Percentiles rank a stretch among this genome's conserved stretches.
Conservation (phyloP, 2,329 filamentous ascomycete species). For the Botrytis fabae region DNA sequence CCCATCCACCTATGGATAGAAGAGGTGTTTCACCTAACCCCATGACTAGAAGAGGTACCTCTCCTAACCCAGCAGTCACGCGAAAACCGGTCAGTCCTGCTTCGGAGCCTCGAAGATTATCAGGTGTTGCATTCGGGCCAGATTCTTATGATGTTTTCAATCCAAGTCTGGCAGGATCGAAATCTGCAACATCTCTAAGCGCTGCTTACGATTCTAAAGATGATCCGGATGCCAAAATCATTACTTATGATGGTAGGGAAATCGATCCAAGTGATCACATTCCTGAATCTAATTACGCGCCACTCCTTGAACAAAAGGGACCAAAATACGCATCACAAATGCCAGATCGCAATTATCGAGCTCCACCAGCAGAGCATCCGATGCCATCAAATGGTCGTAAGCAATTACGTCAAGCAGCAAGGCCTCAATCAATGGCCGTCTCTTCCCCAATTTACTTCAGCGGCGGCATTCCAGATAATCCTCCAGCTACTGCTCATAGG, state of each 20-base stretch:
- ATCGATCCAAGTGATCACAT: constrained; percentile 80
- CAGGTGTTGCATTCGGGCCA: constrained; percentile 69
- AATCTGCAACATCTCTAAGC: constrained; percentile 35
- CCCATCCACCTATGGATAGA: constrained; percentile 28
- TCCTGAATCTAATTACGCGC: constrained; percentile 53
- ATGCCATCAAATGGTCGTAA: constrained; percentile 55
- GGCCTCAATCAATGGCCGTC: constrained; percentile 50
- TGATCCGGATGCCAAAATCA: constrained; percentile 66
- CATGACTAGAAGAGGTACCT: constrained; percentile 58
- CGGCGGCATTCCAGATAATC: constrained; percentile 41
- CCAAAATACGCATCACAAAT: constrained; percentile 43
- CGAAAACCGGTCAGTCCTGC: constrained; percentile 76
- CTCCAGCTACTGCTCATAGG: constrained; percentile 50
- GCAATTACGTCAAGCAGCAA: constrained; percentile 48
- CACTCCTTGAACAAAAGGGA: constrained; percentile 50
- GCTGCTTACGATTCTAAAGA: constrained; percentile 37
- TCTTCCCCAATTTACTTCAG: constrained; percentile 35
- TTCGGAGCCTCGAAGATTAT: constrained; percentile 57
- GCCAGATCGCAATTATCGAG: constrained; percentile 44
- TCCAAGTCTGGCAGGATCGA: constrained; percentile 48
- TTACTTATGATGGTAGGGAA: constrained; percentile 72
- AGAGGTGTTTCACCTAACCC: constrained; percentile 37
- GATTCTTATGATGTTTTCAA: constrained; percentile 76
- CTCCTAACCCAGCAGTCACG: constrained; percentile 46
- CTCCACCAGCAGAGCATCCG: constrained; percentile 48